Evolutionary conservation across 1,139 yeast genomes (phyloP), one percentile per base, ranked within the genome.

Genomic region (Candida albicans): DNA sequence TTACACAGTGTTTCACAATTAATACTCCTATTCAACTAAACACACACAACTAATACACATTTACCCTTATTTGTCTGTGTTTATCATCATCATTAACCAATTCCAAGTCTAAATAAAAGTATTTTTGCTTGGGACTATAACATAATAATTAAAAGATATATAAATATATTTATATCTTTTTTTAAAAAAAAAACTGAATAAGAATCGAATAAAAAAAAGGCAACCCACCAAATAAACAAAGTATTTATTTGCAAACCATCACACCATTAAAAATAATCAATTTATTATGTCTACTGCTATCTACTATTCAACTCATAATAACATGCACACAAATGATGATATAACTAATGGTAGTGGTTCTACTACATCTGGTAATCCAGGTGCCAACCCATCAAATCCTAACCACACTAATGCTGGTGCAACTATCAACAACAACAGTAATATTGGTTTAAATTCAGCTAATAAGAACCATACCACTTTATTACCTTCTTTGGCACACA

Each of bases 401-500:
- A 13, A 9, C 12, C 6, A 22, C 15, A n/a, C 11, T 27, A 13
- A 30, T 7, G 9, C 32, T 27, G 7, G 24, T 3, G 5, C 31
- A 11, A 26, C 15, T 6, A 31, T 18, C 22, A 18, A 18, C 22
- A 18, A 18, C 22, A 29, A 29, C 14, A 6, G 5, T 29, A 27
- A 29, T 29, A 10, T 3, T 13, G 13, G 13, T 12, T n/a, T 30
- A 22, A 31, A 36, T 29, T 36, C 39, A 10, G 13, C 22, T 15
- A 36, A 28, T 22, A 35, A 33, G 10, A 29, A 28, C 4, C 64
- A 65, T 47, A 60, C 22, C 5, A 18, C 65, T 12, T 22, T 34
- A 6, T 57, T 65, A 45, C 70, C 70, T 9, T 64, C 69, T 18
- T 62, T 65, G 48, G 58, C 68, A 0, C 68, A 63, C 45, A 60